A percentile compares a stretch with the other conserved stretches of the same genome.
phyloP scores from a whole-genome alignment of 352 stramenopile species.

The Globisporangium acanthophoron region DNA sequence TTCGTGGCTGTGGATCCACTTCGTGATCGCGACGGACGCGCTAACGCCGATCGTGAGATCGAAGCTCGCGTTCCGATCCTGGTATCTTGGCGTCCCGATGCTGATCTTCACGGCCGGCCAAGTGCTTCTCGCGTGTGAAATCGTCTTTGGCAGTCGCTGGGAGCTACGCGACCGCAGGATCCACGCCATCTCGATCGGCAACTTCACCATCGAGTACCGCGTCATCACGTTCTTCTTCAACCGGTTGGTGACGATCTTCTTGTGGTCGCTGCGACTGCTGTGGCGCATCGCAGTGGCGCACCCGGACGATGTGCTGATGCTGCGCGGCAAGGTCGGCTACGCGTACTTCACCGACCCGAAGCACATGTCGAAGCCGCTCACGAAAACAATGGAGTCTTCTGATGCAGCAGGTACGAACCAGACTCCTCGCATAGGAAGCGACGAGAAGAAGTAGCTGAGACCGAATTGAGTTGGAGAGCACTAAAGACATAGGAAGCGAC shows the following conservation, averaged over 20 bases:
- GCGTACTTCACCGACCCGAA: background rate
- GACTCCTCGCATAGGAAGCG: too few relatives aligned
- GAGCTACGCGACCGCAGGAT: conserved; percentile 12
- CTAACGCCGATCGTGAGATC: conserved; percentile 11
- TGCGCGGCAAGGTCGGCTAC: conserved; percentile 8
- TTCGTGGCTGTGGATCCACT: conserved; percentile 21
- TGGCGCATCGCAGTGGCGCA: background rate
- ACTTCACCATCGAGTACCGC: background rate
- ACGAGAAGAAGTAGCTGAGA: too few relatives aligned
- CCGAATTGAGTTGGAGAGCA: too few relatives aligned
- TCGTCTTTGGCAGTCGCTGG: conserved; percentile 9
- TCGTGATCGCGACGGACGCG: conserved; percentile 14
- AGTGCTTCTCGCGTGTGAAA: conserved; percentile 1
- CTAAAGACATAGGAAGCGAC: too few relatives aligned
- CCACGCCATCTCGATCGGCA: background rate
- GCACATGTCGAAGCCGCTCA: too few relatives aligned
- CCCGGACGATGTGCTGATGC: conserved; percentile 1
- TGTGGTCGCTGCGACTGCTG: conserved; percentile 2
- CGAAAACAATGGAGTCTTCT: too few relatives aligned
- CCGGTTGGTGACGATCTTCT: conserved; percentile 5
- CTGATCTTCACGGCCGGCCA: conserved; percentile 10
- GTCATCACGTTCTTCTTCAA: conserved; percentile 10
- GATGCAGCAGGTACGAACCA: too few relatives aligned
- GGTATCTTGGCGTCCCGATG: conserved; percentile 1
- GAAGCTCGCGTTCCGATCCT: conserved; percentile 6